phyloP scores from a whole-genome alignment of 805 yeast species.

The Teunomyces barrocoloradensis region DNA sequence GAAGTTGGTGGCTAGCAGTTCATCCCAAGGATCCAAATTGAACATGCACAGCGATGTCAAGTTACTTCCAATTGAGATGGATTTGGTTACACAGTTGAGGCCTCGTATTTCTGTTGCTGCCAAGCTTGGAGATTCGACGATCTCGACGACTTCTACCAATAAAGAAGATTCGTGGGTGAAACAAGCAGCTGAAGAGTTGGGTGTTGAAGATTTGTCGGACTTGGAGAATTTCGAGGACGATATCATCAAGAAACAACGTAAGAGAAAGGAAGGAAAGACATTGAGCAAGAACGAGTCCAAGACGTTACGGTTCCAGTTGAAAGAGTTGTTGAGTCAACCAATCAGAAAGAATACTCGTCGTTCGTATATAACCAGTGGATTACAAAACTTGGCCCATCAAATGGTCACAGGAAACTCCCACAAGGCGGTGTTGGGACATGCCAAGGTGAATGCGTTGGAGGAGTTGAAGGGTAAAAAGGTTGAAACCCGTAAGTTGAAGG shows the following conservation, averaged over 20 bases:
- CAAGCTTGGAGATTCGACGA: slow-evolving; percentile 69
- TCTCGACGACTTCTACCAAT: slow-evolving; percentile 54
- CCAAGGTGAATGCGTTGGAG: slow-evolving; percentile 64
- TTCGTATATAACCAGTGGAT: slow-evolving; percentile 77
- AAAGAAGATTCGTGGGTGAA: slow-evolving; percentile 80
- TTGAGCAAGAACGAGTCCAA: slow-evolving; percentile 50
- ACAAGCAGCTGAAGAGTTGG: slow-evolving; percentile 92
- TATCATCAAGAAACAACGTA: slow-evolving; percentile 60
- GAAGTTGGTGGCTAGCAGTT: slow-evolving; percentile 44
- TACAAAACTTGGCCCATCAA: slow-evolving; percentile 73
- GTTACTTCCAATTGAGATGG: slow-evolving; percentile 73
- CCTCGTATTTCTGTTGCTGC: slow-evolving; percentile 69
- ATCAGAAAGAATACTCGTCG: slow-evolving; percentile 62
- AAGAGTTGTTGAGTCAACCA: slow-evolving; percentile 49
- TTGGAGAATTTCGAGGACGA: slow-evolving; percentile 65
- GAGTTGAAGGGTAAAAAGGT: slow-evolving; percentile 36
- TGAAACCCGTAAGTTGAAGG: slow-evolving; percentile 4
- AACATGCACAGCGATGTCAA: slow-evolving; percentile 52
- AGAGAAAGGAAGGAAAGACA: slow-evolving; percentile 39
- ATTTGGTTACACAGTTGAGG: slow-evolving; percentile 65
- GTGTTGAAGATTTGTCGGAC: slow-evolving; percentile 67
- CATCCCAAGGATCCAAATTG: slow-evolving; percentile 20
- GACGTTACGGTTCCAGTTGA: slow-evolving; percentile 50
- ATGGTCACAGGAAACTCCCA: slow-evolving; percentile 62
- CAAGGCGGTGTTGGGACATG: slow-evolving; percentile 66